These are phyloP conservation scores for Pistacia vera DNA, from an alignment of 345 rosid genomes.

Conservation along the genomic window DNA sequence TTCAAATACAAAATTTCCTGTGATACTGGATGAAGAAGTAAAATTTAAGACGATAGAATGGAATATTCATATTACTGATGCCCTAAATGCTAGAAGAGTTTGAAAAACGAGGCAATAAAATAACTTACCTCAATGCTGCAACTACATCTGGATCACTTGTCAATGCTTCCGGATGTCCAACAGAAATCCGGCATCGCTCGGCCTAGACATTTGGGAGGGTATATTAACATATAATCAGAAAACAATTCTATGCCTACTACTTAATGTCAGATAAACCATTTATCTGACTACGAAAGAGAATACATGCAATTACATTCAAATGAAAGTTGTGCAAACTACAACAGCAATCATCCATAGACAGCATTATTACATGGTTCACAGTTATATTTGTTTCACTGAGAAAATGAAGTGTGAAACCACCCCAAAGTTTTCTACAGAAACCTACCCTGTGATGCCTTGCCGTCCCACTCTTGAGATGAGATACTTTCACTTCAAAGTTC, in stretches of 20 bases:
- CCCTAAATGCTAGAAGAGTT: constrained; percentile 5
- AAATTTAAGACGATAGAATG: constrained; percentile 11
- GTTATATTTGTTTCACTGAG: not conserved
- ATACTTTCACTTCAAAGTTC: not conserved
- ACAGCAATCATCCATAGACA: not conserved
- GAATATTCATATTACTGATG: not conserved
- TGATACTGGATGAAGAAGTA: constrained; percentile 46
- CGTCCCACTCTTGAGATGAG: not conserved
- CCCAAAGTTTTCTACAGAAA: not conserved
- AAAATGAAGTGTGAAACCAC: not conserved
- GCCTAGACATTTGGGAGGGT: constrained; percentile 55
- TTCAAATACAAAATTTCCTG: constrained; percentile 80
- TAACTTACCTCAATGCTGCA: constrained; percentile 67
- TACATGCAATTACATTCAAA: not conserved
- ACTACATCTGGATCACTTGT: constrained; percentile 67
- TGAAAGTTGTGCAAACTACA: not conserved
- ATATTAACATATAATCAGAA: constrained; percentile 7
- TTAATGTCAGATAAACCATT: not conserved
- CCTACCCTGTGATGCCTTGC: not conserved
- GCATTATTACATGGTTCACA: not conserved
- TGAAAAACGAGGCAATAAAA: not conserved
- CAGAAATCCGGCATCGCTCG: constrained; percentile 84
- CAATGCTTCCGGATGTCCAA: constrained; percentile 72
- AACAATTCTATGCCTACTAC: not conserved
- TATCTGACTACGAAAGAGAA: not conserved